Conservation (phyloP, 805 yeast species). For the Metschnikowia amazonensis region DNA sequence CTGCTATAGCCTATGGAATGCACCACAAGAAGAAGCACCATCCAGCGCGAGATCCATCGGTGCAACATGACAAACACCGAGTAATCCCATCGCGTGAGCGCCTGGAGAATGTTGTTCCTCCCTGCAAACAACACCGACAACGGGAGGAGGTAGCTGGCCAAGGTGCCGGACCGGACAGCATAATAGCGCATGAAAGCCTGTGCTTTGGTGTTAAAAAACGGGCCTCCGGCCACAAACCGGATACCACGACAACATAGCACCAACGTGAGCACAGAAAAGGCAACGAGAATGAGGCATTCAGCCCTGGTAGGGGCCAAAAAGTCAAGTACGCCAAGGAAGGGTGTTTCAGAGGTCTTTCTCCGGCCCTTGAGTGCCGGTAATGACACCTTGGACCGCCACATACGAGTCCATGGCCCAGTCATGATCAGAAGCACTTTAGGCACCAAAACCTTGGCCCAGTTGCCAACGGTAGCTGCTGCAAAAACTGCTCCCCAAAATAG, state of each 20-base stretch:
- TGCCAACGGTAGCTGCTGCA: conserved; percentile 22
- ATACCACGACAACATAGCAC: conserved; percentile 7
- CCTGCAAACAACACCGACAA: conserved; percentile 18
- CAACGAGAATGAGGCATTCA: conserved; percentile 12
- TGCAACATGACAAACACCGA: conserved; percentile 56
- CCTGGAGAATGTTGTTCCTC: conserved; percentile 26
- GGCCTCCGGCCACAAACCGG: conserved; percentile 14
- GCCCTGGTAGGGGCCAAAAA: conserved; percentile 24
- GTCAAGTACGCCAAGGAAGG: conserved; percentile 22
- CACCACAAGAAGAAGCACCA: conserved; percentile 37
- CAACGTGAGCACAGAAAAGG: conserved; percentile 6
- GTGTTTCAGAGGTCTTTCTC: conserved; percentile 26
- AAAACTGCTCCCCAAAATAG: conserved; percentile 32
- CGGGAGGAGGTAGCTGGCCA: conserved; percentile 18
- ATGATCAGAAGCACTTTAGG: conserved; percentile 21
- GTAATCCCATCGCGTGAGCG: conserved; percentile 36
- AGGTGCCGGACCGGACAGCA: conserved; percentile 26
- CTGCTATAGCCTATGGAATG: conserved; percentile 31
- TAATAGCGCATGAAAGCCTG: conserved; percentile 36
- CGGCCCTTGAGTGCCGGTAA: conserved; percentile 38
- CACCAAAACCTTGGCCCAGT: conserved; percentile 32
- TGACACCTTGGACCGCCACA: conserved; percentile 31
- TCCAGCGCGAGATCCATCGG: conserved; percentile 51
- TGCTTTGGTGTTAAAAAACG: conserved; percentile 18
- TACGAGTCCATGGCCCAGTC: conserved; percentile 29